Conservation (phyloP, 1,139 yeast species). For the Lodderomyces pseudojiufengensis region DNA sequence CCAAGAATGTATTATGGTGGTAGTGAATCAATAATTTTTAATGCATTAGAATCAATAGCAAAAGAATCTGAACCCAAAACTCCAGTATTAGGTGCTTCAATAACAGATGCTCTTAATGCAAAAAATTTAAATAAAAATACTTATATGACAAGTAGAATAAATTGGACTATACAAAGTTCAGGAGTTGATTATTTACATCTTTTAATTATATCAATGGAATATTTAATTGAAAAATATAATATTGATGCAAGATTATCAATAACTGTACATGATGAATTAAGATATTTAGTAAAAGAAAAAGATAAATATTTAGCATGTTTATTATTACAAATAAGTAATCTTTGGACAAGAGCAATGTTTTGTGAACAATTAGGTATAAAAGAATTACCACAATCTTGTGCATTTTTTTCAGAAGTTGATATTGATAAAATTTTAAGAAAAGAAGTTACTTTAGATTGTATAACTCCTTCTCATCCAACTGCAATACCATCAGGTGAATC, state of each 20-base stretch:
- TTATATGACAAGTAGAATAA: slow-evolving; percentile 85
- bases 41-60: slow-evolving; percentile 83
- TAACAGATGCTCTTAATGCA: slow-evolving; percentile 76
- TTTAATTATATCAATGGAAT: slow-evolving; percentile 83
- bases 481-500: slow-evolving; percentile 81
- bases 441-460: slow-evolving; percentile 83
- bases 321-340: slow-evolving; percentile 80
- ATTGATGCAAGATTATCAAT: slow-evolving; percentile 78
- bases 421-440: slow-evolving; percentile 84
- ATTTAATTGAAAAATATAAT: slow-evolving; percentile 58
- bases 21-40: slow-evolving; percentile 87
- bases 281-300: slow-evolving; percentile 72
- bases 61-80: slow-evolving; percentile 80
- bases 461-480: slow-evolving; percentile 79
- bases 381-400: slow-evolving; percentile 91
- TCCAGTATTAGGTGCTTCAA: slow-evolving; percentile 90
- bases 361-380: slow-evolving; percentile 87
- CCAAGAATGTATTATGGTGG: slow-evolving; percentile 79
- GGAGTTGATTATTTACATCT: slow-evolving; percentile 96
- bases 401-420: slow-evolving; percentile 93
- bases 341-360: slow-evolving; percentile 97
- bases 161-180: slow-evolving; percentile 98
- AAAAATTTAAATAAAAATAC: slow-evolving; percentile 60
- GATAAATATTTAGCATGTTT: slow-evolving; percentile 76
- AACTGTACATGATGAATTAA: slow-evolving; percentile 93